These are phyloP conservation scores for Ambrosia artemisiifolia DNA, from an alignment of 129 eudicot species.

Conservation along the genomic window DNA sequence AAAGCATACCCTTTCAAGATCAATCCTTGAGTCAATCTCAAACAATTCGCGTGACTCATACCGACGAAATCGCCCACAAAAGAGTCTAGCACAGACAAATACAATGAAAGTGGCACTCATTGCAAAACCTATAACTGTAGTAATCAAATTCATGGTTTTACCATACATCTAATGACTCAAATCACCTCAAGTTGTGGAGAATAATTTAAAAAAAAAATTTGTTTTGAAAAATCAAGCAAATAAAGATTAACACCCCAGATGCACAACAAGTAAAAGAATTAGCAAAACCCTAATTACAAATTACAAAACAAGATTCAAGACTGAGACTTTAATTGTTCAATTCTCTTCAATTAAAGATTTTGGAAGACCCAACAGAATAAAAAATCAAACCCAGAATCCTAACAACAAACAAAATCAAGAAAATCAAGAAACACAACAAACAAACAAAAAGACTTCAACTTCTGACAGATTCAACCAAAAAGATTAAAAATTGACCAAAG, in stretches of 20 bases:
- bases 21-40: constrained; percentile 72
- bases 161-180: constrained; percentile 48
- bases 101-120: constrained; percentile 96
- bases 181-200: not conserved
- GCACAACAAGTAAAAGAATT: constrained; percentile 11
- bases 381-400: constrained; percentile 17
- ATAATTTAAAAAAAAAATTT: not conserved
- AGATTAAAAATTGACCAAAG: constrained; percentile 15
- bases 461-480: constrained; percentile 23
- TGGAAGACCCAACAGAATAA: constrained; percentile 14
- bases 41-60: constrained; percentile 52
- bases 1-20: constrained; percentile 76
- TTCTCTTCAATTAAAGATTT: constrained; percentile 14
- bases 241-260: constrained; percentile 4
- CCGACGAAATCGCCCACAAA: constrained; percentile 80
- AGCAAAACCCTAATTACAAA: not conserved
- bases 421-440: constrained; percentile 26
- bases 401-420: constrained; percentile 17
- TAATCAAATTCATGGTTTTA: constrained; percentile 66
- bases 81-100: constrained; percentile 84
- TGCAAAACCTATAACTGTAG: constrained; percentile 90
- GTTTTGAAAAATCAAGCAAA: constrained; percentile 14
- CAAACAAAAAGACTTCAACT: constrained; percentile 4
- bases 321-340: constrained; percentile 8
- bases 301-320: constrained; percentile 7